Conservation (phyloP, 805 yeast species). For the Sugiyamaella mastotermitis region DNA sequence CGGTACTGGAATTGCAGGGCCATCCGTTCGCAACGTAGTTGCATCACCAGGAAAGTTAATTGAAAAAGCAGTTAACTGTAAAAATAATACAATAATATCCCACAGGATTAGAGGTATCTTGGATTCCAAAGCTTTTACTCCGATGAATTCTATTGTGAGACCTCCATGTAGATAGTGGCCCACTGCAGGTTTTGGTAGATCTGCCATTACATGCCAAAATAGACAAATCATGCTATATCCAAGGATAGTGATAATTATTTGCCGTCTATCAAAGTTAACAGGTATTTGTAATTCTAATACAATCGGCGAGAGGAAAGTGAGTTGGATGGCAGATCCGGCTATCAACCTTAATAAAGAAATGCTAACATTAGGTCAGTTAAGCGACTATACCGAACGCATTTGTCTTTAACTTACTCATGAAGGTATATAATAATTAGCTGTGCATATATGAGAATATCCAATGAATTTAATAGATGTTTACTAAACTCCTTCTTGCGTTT, state of each 20-base stretch:
- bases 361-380: slow-evolving; percentile 4
- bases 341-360: slow-evolving; percentile 17
- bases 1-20: neutral
- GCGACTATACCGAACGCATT: neutral
- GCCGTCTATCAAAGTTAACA: slow-evolving; percentile 10
- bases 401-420: slow-evolving; percentile 15
- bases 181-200: slow-evolving; percentile 11
- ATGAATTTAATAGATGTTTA: slow-evolving; percentile 14
- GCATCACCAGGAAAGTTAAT: slow-evolving; percentile 11
- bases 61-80: slow-evolving; percentile 16
- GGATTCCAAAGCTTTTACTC: slow-evolving; percentile 14
- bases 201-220: slow-evolving; percentile 10
- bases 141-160: slow-evolving; percentile 21
- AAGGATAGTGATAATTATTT: slow-evolving; percentile 13
- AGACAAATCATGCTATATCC: slow-evolving; percentile 14
- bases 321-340: slow-evolving; percentile 13
- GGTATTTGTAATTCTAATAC: slow-evolving; percentile 9
- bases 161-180: slow-evolving; percentile 21
- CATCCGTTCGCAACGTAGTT: neutral
- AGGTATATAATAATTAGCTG: slow-evolving; percentile 21
- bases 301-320: slow-evolving; percentile 8
- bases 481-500: slow-evolving; percentile 10
- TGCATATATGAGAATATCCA: slow-evolving; percentile 17
- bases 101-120: slow-evolving; percentile 15
- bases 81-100: slow-evolving; percentile 16